Base-by-base conservation (phyloP, 2,329 filamentous ascomycete species). In the Elsinoe australis region DNA sequence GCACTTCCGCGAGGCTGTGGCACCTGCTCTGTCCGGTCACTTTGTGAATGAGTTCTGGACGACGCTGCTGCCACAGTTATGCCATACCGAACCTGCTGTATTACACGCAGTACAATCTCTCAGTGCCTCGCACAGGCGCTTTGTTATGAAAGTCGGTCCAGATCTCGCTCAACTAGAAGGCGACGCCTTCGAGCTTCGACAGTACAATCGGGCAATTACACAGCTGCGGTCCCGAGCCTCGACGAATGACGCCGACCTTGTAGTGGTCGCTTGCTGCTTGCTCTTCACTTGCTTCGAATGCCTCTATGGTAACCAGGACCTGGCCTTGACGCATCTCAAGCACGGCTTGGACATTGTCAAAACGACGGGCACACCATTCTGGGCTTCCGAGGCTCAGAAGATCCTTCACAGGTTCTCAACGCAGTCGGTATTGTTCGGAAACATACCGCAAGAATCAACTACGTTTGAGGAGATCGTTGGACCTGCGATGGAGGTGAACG, bases 281-380 rank as follows among this genome's bases (percentile, higher is more conserved):
- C 28, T 64, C 17, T 60, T 59, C 49, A 56, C 61, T 9, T 59
- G 62, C 29, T 61, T 63, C 44, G 62, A 64, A 46, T 54, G 59
- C n/a, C 47, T 64, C 19, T 53, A 58, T 19, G 59, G 63, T 19
- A 53, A 53, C 17, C 62, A 60, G 14, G 49, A 59, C 5, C 57
- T 60, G n/a, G 59, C 59, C 2, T 41, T 64, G 8, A 55, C 59
- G 31, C 62, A 64, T 42, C 52, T 59, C 4, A 57, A 60, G 15
- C 60, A 61, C 39, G 61, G 61, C 3, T 58, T 64, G 19, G 53
- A 57, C 18, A 54, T 52, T n/a, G 35, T 52, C 47, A 7, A 38
- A 31, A 34, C 35, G 29, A 24, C 24, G 28, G n/a, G 18, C 29
- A 12, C 22, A 38, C 4, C 6, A 12, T 5, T 17, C 41, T 45